Evolutionary conservation across 805 yeast species (phyloP).

Genomic region (Maudiozyma turicensis): DNA sequence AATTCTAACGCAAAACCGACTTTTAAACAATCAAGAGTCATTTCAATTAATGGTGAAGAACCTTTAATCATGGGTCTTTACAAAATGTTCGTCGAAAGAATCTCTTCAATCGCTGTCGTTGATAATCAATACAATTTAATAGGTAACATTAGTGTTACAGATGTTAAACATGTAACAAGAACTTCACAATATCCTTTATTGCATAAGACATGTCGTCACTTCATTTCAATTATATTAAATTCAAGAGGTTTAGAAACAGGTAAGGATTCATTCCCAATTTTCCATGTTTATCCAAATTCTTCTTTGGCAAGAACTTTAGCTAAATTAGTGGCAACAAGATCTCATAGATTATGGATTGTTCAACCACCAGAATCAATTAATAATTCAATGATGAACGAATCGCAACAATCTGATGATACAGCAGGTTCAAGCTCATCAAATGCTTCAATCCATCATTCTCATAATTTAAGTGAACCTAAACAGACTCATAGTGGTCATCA

Average conservation of each 20-base stretch:
- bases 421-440: not conserved
- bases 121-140: slow-evolving; percentile 66
- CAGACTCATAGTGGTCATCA: not conserved
- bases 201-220: slow-evolving; percentile 76
- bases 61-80: slow-evolving; percentile 76
- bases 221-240: slow-evolving; percentile 74
- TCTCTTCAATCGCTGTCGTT: slow-evolving; percentile 87
- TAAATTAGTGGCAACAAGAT: slow-evolving; percentile 86
- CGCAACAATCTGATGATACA: slow-evolving; percentile 4
- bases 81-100: slow-evolving; percentile 74
- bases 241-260: slow-evolving; percentile 78
- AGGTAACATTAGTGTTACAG: slow-evolving; percentile 92
- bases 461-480: not conserved
- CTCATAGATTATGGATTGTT: slow-evolving; percentile 84
- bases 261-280: slow-evolving; percentile 93
- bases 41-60: slow-evolving; percentile 80
- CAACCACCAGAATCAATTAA: slow-evolving; percentile 40
- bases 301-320: slow-evolving; percentile 86
- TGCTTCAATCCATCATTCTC: not conserved
- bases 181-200: slow-evolving; percentile 79
- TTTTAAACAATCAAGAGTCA: slow-evolving; percentile 43
- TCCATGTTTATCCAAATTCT: slow-evolving; percentile 75
- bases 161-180: slow-evolving; percentile 78
- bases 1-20: slow-evolving; percentile 29
- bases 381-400: slow-evolving; percentile 6